Base-by-base conservation (phyloP, 1,139 yeast genomes). In the Trichomonascaceae sp. region DNA sequence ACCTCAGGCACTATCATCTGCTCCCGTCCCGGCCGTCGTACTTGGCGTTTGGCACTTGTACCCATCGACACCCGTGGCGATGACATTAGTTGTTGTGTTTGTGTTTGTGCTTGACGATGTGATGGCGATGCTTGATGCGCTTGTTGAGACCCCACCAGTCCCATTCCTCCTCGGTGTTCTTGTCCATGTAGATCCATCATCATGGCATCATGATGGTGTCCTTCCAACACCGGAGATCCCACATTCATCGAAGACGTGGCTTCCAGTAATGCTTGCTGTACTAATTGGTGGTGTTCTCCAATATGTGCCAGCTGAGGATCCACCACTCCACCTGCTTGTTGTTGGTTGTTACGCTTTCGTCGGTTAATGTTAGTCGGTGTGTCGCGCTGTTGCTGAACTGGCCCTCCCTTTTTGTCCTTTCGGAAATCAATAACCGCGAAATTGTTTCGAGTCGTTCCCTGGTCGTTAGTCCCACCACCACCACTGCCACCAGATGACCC, bases 261-360 rank as follows among this genome's bases (percentile, higher is more conserved):
- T n/a, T n/a, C n/a, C n/a, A 46, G 33, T 38, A 50, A 43, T 4
- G 54, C 54, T 26, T 47, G 48, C 31, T 48, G 44, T 13, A 48
- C 41, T 17, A 44, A 43, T 15, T 43, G 37, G 35, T 43, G 49
- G 26, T 45, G 43, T 26, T 41, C 23, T 6, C 23, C 23, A 6
- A 20, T 20, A 20, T 20, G 23, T 11, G 6, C 23, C 11, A 20
- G 11, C 23, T 20, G 23, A 11, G 23, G 23, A 11, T 20, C 23
- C 11, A 20, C 23, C 11, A 20, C 23, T n/a, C n/a, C n/a, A n/a
- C n/a, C n/a, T n/a, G n/a, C n/a, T n/a, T n/a, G n/a, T n/a, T n/a
- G n/a, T n/a, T n/a, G n/a, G n/a, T n/a, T n/a, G n/a, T n/a, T n/a
- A n/a, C n/a, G n/a, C n/a, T n/a, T n/a, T n/a, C n/a, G n/a, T n/a